Evolutionary conservation across 1,284 basidiomycete genomes (phyloP), one percentile per base, ranked within the genome.

Genomic region (Spongiforma sp.): DNA sequence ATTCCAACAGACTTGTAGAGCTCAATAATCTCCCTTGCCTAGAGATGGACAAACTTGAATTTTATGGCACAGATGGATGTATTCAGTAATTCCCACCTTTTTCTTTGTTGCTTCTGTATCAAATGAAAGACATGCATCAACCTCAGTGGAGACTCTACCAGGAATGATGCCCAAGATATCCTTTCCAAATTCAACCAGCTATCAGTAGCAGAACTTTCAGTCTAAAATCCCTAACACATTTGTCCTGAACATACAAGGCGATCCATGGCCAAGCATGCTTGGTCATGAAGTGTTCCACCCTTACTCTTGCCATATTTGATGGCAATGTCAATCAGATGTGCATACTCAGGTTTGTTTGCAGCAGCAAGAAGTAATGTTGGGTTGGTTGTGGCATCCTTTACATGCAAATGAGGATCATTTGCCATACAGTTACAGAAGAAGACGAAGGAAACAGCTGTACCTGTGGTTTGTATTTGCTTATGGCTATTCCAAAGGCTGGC

Each of bases 81-180:
- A n/a, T 10, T 30, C 21, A 28, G 59, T 21, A 28, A 10, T 37
- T 19, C 71, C n/a, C 60, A 85, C 89, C 87, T 96, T 97, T 66
- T 86, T 86, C 79, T 95, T 96, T 67, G 94, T 96, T 32, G 79
- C 93, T 77, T 91, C 89, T 81, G 92, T 95, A 84, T 98, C 93
- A 80, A 97, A 98, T 61, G 96, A 98, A 65, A 98, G 89, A 69
- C 91, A 89, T 60, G 97, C 97, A 80, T 99, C 96, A 69, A 99
- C 95, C 82, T 99, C 97, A 68, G 97, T 99, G 56, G 97, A 99
- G 71, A 99, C 96, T 79, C 97, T 93, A 67, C 97, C 97, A 62
- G 97, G 97, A 75, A 99, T 95, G 79, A 99, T 94, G 70, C 86
- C 83, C 68, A 99, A 86, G 77, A 99, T 99, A 81, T 94, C 95